Evolutionary conservation across 2,329 filamentous ascomycete genomes (phyloP).

Genomic region (Zasmidium angulare): DNA sequence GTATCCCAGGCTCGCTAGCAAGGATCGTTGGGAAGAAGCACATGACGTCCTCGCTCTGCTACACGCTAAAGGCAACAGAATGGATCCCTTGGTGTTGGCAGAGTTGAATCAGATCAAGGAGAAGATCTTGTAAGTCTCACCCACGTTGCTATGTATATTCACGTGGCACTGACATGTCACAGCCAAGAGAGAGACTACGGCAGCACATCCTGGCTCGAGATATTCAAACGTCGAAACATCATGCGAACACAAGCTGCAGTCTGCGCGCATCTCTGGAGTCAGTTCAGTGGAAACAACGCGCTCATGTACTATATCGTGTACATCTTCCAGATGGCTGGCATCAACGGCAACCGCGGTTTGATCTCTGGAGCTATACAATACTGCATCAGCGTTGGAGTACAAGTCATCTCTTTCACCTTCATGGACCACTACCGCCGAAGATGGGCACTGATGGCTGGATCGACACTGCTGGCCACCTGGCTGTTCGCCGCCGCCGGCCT

Average conservation of each 20-base stretch:
- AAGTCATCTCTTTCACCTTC: constrained; percentile 14
- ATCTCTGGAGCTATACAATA: constrained; percentile 13
- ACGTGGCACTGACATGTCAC: background rate
- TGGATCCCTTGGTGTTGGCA: constrained; percentile 9
- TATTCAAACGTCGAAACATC: constrained; percentile 11
- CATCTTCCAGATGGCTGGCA: constrained; percentile 16
- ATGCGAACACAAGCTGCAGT: constrained; percentile 10
- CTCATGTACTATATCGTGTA: constrained; percentile 15
- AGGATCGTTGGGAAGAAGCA: constrained; percentile 17
- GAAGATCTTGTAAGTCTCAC: constrained; percentile 7
- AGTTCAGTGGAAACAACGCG: constrained; percentile 14
- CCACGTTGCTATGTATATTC: background rate
- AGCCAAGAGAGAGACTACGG: constrained; percentile 10
- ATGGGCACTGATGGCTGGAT: constrained; percentile 11
- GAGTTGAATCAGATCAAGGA: constrained; percentile 15
- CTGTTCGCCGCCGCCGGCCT: constrained; percentile 11
- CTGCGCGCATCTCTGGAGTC: constrained; percentile 12
- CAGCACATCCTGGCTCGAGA: constrained; percentile 11
- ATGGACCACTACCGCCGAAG: constrained; percentile 14
- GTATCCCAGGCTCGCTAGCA: constrained; percentile 3
- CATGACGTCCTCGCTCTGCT: constrained; percentile 11
- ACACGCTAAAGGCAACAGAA: constrained; percentile 4
- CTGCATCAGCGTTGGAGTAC: constrained; percentile 15
- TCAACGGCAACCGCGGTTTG: constrained; percentile 8
- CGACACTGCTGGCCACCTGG: constrained; percentile 5